Evolutionary conservation across 2,329 filamentous ascomycete genomes (phyloP).

Genomic region (Trichoderma sp.): DNA sequence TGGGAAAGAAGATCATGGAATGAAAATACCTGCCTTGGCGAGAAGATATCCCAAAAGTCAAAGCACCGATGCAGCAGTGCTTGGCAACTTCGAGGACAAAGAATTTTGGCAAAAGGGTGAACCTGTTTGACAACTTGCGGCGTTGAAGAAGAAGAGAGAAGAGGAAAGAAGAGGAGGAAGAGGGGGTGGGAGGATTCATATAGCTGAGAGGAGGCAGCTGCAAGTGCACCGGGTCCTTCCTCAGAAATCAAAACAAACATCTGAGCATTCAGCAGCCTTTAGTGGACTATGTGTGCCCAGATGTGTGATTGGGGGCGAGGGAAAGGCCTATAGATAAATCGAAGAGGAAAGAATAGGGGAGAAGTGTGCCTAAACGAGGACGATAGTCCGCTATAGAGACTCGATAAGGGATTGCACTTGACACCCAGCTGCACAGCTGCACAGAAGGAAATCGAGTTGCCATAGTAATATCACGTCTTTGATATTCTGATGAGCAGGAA

Average conservation of each 20-base stretch:
- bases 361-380: background rate
- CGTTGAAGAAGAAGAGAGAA: background rate
- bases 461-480: background rate
- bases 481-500: background rate
- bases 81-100: background rate
- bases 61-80: background rate
- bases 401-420: background rate
- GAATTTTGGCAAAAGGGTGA: background rate
- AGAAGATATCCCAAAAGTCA: background rate
- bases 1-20: background rate
- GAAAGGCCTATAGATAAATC: background rate
- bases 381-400: background rate
- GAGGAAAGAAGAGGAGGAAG: background rate
- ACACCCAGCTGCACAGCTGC: background rate
- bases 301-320: background rate
- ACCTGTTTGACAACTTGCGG: background rate
- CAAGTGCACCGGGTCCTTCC: conserved; percentile 3
- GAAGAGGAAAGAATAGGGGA: background rate
- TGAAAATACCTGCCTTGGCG: background rate
- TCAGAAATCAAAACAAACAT: background rate
- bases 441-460: background rate
- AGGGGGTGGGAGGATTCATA: background rate
- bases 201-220: conserved; percentile 34
- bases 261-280: background rate
- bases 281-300: background rate